Evolutionary conservation across 139 green algal species (phyloP), one percentile per base, ranked within the genome.

Genomic region (Picochlorum costavermella): DNA sequence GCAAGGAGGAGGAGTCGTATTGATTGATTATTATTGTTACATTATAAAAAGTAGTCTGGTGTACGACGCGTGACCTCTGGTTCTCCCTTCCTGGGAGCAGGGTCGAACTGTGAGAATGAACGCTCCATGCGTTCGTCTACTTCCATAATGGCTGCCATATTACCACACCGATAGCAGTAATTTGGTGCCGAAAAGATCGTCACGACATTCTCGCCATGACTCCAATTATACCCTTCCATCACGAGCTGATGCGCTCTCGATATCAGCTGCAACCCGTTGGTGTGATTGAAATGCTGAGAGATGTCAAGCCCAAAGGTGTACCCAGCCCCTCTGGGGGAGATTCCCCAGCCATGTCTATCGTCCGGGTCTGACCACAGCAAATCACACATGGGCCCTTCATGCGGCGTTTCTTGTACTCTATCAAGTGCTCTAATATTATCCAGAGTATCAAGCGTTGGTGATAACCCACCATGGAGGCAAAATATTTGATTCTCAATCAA

Each of bases 271-370:
- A 99, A 76, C 0, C 85, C 86, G 74, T 99, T 99, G 67, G 84
- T 86, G 74, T 96, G 89, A 75, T 96, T 98, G 87, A 97, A 99
- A 71, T 97, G 87, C 81, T 98, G 90, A 28, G 67, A 84, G 71
- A 99, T 96, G 81, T 99, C 94, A 72, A 96, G 87, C 6, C 94
- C 94, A 78, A 98, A 99, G 4, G 94, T 99, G 83, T 99, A 99
- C 14, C 94, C 94, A 16, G 94, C 92, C 4, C 94, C 94, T 25
- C 94, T 81, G 3, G 94, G 94, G 1, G 84, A 95, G 71, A 99
- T 98, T 71, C 94, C 94, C 94, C 94, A 99, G 37, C 94, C 94
- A 37, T 81, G 90, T 20, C 94, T 73, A 64, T 99, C 94, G 68
- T 99, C 94, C 1, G 94, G 94, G 69, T 99, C 94, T 6, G 70